Evolutionary conservation across 306 rosid genomes (phyloP), one percentile per base, ranked within the genome.

Genomic region (Herpetospermum pedunculosum): DNA sequence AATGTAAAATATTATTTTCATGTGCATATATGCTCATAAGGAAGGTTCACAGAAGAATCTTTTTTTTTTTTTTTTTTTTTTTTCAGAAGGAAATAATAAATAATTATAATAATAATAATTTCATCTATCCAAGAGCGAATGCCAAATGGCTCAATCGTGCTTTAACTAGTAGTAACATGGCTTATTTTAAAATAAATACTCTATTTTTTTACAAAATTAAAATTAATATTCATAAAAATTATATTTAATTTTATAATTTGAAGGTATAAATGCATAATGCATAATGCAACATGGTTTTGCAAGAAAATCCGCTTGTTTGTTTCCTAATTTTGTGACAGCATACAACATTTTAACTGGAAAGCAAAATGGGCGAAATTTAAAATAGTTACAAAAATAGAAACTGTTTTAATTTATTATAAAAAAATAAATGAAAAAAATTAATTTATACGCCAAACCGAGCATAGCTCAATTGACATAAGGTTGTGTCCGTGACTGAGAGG

Each of bases 31-130:
- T 68, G 50, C 73, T 41, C 49, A 21, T 13, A 23, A 68, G 73
- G 77, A 67, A 81, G 79, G 65, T 58, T 76, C 83, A 72, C 26
- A 40, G 81, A 64, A 75, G 75, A 71, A 47, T 67, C 49, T 32
- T 3, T 3, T 4, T 62, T 18, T 7, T 0, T 13, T 19, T 4
- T 26, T 29, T 14, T 14, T 12, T 1, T 25, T 25, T 26, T 55
- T 26, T 2, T 8, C 10, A 19, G 37, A 63, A 37, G 7, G 4
- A 38, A 67, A 40, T 21, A 21, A 65, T 65, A 38, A 67, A 40
- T 21, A 21, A 65, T 65, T 10, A 65, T 38, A 37, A 37, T 40
- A 67, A 64, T 64, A 8, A 63, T 58, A 58, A 41, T 23, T 13
- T 44, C 10, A 64, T 67, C n/a, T 19, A 67, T 67, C 72, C 52